Base-by-base conservation (phyloP, 2,329 filamentous ascomycete genomes). In the Chalaropsis ovoidea region DNA sequence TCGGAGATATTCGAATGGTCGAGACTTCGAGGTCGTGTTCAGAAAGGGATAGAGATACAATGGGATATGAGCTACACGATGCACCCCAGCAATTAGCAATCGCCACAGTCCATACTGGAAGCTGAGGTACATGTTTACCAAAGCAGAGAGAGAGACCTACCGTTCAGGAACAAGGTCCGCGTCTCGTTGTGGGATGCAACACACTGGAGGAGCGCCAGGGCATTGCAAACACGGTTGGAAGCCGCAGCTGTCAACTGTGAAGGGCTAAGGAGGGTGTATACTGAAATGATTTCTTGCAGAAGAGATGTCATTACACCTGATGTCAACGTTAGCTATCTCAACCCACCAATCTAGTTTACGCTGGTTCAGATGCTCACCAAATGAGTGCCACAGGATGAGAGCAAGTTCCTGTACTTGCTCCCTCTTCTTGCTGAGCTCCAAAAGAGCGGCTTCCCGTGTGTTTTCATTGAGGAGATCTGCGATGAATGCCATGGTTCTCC, bases 111-210 rank as follows among this genome's bases (percentile, higher is more conserved):
- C 8, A 15, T 22, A 41, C 19, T 42, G 10, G 24, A 13, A 13
- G 31, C 17, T n/a, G 17, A 45, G 13, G 42, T 45, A 43, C 24
- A 41, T 15, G 42, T 42, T 22, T 11, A 42, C n/a, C 47, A 10
- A 52, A 27, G 13, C 8, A 13, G 4, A 15, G 31, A 35, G 35
- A 27, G 42, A 39, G 62, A 71, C 80, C 67, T 80, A 96, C 93
- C 93, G 73, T 91, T 95, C 69, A 99, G 78, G 75, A 99, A 99
- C 42, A 99, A 81, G 41, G 88, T 92, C 69, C 94, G 85, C 24
- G 94, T 99, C 73, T 99, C 94, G 71, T 95, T 95, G 79, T 99
- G 94, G 60, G 91, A 96, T 47, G 94, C 94, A 68, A 99, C 94
- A 73, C 94, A 99, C 77, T 99, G 94, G 60, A 99, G 82, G 68